These are phyloP conservation scores for Stagonosporopsis vannaccii DNA, from an alignment of 2,329 filamentous ascomycete species.

Conservation along the genomic window DNA sequence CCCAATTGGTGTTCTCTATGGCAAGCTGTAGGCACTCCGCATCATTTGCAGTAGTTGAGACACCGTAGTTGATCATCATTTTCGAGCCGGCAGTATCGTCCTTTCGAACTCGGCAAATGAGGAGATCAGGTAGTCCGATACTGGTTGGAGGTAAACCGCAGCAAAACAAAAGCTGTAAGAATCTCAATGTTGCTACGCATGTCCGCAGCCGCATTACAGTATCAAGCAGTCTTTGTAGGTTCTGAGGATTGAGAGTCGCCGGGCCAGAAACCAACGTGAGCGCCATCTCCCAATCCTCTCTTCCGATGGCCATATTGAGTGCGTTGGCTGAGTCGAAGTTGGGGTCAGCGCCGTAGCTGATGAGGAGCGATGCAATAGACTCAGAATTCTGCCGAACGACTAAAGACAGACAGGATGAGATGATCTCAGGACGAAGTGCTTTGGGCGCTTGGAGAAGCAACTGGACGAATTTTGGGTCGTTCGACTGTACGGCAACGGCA, in stretches of 20 bases:
- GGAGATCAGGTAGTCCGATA: conserved; percentile 37
- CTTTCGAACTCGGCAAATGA: conserved; percentile 38
- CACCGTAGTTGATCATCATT: conserved; percentile 41
- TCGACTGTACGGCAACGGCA: conserved; percentile 40
- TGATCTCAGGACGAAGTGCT: conserved; percentile 36
- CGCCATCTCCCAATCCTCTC: conserved; percentile 39
- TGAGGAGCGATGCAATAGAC: conserved; percentile 37
- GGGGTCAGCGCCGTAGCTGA: conserved; percentile 45
- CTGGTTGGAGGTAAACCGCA: conserved; percentile 42
- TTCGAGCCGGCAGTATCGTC: conserved; percentile 40
- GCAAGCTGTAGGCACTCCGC: conserved; percentile 42
- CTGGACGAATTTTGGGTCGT: conserved; percentile 40
- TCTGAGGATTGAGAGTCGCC: conserved; percentile 28
- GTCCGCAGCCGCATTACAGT: conserved; percentile 40
- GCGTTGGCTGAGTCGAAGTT: conserved; percentile 46
- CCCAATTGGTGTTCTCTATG: conserved; percentile 40
- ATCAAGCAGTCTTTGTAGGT: conserved; percentile 41
- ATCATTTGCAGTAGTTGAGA: conserved; percentile 36
- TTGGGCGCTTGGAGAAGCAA: conserved; percentile 45
- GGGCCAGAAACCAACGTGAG: conserved; percentile 41
- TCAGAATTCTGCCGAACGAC: conserved; percentile 45
- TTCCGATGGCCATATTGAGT: conserved; percentile 41
- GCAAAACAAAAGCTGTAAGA: conserved; percentile 43
- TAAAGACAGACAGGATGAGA: conserved; percentile 43
- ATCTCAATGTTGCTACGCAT: conserved; percentile 36